A percentile compares a stretch with the other conserved stretches of the same genome.
These are phyloP conservation scores for Cutaneotrichosporon sp. DNA, from an alignment of 1,284 basidiomycete species.

Conservation along the genomic window DNA sequence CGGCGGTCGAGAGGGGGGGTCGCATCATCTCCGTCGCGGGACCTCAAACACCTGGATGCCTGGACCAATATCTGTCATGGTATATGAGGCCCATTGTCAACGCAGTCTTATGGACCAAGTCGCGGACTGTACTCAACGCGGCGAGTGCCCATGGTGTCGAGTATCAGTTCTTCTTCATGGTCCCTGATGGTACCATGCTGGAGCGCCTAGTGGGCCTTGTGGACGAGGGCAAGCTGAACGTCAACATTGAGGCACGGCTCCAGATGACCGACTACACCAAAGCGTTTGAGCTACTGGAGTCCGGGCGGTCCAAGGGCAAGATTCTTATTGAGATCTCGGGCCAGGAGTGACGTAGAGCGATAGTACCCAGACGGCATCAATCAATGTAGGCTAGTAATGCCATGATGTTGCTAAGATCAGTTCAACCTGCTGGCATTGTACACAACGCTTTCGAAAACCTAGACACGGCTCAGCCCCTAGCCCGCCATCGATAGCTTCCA, in stretches of 20 bases:
- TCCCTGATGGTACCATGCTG: slow-evolving; percentile 16
- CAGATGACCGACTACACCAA: slow-evolving; percentile 9
- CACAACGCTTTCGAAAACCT: no score
- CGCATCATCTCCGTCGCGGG: slow-evolving; percentile 13
- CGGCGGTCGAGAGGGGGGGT: slow-evolving; percentile 9
- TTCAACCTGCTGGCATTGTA: no score
- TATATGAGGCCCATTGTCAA: slow-evolving; percentile 3
- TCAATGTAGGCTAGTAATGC: no score
- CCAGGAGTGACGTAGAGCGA: no score
- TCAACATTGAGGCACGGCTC: slow-evolving; percentile 14
- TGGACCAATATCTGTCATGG: slow-evolving; percentile 9
- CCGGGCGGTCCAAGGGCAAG: slow-evolving; percentile 21
- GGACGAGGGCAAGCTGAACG: slow-evolving; percentile 12
- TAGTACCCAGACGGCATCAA: no score
- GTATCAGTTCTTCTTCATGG: slow-evolving; percentile 23
- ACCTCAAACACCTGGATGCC: slow-evolving; percentile 3
- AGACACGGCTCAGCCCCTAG: no score
- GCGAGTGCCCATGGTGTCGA: slow-evolving; percentile 2
- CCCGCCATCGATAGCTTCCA: no score
- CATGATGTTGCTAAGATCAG: no score
- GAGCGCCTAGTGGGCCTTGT: slow-evolving; percentile 8
- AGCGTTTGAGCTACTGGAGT: slow-evolving; percentile 18
- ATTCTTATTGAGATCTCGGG: slow-evolving; percentile 4
- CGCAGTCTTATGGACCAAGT: neutral
- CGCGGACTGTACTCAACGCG: neutral